Evolutionary conservation across 352 stramenopile genomes (phyloP).

Genomic region (Phytophthora pini): DNA sequence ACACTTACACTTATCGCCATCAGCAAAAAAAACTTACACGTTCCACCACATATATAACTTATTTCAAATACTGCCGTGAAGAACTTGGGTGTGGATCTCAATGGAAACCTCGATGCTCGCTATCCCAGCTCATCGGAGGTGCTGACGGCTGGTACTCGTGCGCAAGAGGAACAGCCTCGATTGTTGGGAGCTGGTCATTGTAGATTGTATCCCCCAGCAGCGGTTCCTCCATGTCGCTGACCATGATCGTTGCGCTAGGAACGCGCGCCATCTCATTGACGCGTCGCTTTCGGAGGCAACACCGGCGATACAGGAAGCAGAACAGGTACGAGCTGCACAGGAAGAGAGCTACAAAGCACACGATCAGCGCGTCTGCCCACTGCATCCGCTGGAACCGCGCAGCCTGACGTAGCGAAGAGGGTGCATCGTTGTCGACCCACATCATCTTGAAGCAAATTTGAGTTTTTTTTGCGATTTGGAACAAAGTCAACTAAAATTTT

Average conservation of each 20-base stretch:
- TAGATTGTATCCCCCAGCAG: conserved; percentile 56
- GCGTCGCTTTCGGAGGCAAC: conserved; percentile 20
- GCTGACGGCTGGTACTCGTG: conserved; percentile 73
- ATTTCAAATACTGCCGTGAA: conserved; percentile 15
- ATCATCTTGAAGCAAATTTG: conserved; percentile 30
- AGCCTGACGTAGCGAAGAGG: conserved; percentile 19
- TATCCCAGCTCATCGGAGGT: conserved; percentile 54
- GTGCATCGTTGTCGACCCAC: conserved; percentile 21
- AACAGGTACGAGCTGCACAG: conserved; percentile 59
- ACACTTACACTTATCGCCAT: background rate
- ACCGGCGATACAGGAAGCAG: conserved; percentile 57
- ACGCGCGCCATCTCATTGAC: conserved; percentile 27
- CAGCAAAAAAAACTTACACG: conserved; percentile 1
- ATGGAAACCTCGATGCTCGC: conserved; percentile 12
- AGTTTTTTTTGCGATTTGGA: conserved; percentile 4
- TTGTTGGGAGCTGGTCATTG: conserved; percentile 44
- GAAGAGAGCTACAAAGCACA: conserved; percentile 52
- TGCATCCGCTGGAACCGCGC: conserved; percentile 36
- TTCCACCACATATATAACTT: conserved; percentile 40
- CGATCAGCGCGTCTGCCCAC: conserved; percentile 44
- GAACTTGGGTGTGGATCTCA: conserved; percentile 4
- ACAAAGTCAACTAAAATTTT: conserved; percentile 1
- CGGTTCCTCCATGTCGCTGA: conserved; percentile 75
- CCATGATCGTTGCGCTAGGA: conserved; percentile 36
- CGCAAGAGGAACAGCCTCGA: conserved; percentile 48